phyloP scores from a whole-genome alignment of 2,329 filamentous ascomycete species.

The Bipolaris cookei region DNA sequence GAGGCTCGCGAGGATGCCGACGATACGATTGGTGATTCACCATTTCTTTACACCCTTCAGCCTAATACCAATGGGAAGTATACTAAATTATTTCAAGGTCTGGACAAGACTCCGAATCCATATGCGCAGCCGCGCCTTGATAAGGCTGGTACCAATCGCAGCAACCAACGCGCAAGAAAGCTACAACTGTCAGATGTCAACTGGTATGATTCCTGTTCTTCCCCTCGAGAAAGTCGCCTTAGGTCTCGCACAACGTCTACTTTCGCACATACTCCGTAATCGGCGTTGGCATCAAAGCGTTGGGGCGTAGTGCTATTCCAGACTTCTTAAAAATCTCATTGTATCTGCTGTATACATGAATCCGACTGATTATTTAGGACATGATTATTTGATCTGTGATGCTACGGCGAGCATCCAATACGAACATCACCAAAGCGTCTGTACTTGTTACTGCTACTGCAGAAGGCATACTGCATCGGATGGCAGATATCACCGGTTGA shows the following conservation, averaged over 20 bases:
- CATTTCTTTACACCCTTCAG: conserved; percentile 50
- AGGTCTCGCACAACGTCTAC: conserved; percentile 11
- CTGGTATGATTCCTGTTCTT: conserved; percentile 70
- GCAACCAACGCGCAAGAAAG: conserved; percentile 83
- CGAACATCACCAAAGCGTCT: conserved; percentile 14
- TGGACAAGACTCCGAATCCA: conserved; percentile 51
- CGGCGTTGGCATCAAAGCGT: conserved; percentile 18
- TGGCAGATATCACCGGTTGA: conserved; percentile 8
- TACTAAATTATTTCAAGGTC: conserved; percentile 47
- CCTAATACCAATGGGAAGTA: conserved; percentile 58
- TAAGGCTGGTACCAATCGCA: conserved; percentile 68
- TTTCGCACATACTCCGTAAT: conserved; percentile 4
- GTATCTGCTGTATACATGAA: conserved; percentile 14
- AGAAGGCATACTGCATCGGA: conserved; percentile 8
- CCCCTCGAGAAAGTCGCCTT: conserved; percentile 23
- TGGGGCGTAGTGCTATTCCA: conserved; percentile 13
- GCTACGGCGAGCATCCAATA: conserved; percentile 34
- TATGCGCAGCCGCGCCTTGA: conserved; percentile 58
- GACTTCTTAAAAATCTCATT: conserved; percentile 13
- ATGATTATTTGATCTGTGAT: conserved; percentile 31
- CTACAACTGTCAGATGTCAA: conserved; percentile 96
- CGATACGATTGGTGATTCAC: conserved; percentile 68
- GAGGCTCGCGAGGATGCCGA: conserved; percentile 85
- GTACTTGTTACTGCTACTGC: conserved; percentile 9
- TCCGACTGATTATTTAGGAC: conserved; percentile 36